Evolutionary conservation across 352 stramenopile genomes (phyloP).

Genomic region (Thraustotheca clavata): DNA sequence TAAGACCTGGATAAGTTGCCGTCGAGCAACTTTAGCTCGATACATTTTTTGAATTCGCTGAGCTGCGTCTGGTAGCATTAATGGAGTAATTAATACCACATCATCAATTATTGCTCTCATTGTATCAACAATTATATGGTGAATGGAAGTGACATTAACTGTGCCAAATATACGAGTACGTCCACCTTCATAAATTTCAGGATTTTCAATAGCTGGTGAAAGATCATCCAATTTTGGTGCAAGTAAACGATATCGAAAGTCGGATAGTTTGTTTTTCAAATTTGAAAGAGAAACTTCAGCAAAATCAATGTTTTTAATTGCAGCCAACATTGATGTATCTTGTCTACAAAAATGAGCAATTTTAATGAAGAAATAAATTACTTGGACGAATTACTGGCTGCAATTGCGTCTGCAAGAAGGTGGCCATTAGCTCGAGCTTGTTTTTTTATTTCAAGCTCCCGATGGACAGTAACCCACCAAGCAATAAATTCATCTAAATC

Average conservation of each 20-base stretch:
- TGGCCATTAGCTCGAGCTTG: slow-evolving; percentile 9
- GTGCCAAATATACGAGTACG: slow-evolving; percentile 22
- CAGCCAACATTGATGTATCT: not conserved
- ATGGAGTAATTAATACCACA: slow-evolving; percentile 27
- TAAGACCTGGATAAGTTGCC: slow-evolving; percentile 29
- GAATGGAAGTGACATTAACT: slow-evolving; percentile 55
- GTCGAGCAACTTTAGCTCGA: slow-evolving; percentile 32
- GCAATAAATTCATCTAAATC: slow-evolving; percentile 20
- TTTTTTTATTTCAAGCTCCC: slow-evolving; percentile 5
- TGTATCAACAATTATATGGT: slow-evolving; percentile 48
- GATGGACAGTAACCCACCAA: slow-evolving; percentile 18
- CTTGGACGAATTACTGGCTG: not conserved
- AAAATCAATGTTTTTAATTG: slow-evolving; percentile 1
- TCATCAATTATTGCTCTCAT: slow-evolving; percentile 36
- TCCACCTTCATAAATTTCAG: slow-evolving; percentile 12
- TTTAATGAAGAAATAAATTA: not conserved
- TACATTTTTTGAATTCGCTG: slow-evolving; percentile 51
- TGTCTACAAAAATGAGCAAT: not conserved
- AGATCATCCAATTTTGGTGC: not conserved
- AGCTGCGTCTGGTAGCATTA: slow-evolving; percentile 37
- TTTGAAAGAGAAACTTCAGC: not conserved
- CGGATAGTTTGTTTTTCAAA: slow-evolving; percentile 1
- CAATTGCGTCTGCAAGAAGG: slow-evolving; percentile 7
- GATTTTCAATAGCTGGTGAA: not conserved
- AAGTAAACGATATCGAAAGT: slow-evolving; percentile 11